Base-by-base conservation (phyloP, 2,329 filamentous ascomycete species). In the Sporothrix brasiliensis region DNA sequence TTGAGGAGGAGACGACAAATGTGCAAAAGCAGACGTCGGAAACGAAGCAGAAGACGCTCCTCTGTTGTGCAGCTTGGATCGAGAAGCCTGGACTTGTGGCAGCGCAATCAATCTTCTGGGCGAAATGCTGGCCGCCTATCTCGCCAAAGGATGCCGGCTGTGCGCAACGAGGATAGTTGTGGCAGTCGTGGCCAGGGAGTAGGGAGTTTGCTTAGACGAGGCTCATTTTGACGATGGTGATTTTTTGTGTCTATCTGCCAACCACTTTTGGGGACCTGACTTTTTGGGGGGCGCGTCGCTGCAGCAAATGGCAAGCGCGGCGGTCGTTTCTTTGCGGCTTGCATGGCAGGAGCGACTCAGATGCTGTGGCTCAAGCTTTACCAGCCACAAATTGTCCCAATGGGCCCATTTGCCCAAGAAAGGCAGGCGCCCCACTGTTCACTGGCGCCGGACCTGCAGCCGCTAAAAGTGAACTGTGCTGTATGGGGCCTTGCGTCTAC, bases 281-380 rank as follows among this genome's bases (percentile, higher is more conserved):
- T 60, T 69, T 71, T 65, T 63, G 27, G 69, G 69, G 30, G 70
- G 63, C 71, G 71, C 71, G 71, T 72, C 71, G 68, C 58, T 49
- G 24, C 52, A 41, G 27, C 54, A 47, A 66, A 11, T 34, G n/a
- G 14, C 14, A 58, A 21, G 34, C 67, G 70, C 67, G 60, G 58
- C 39, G 58, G 56, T 10, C 41, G 41, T 27, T 44, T 14, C 16
- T 49, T 44, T 2, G 47, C 19, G 16, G 39, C 39, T 58, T 30
- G 16, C n/a, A 41, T 30, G 56, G 58, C 58, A 53, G 24, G 54
- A 30, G 30, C 24, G 49, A 44, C 39, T 24, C 27, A 47, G 63
- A n/a, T 30, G 47, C 49, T 69, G 70, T 71, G 70, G 70, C 70
- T 69, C 67, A 66, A 71, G 70, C 70, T 71, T 21, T 63, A 71